Evolutionary conservation across 129 eudicot genomes (phyloP).

Genomic region (Deinandra increscens): DNA sequence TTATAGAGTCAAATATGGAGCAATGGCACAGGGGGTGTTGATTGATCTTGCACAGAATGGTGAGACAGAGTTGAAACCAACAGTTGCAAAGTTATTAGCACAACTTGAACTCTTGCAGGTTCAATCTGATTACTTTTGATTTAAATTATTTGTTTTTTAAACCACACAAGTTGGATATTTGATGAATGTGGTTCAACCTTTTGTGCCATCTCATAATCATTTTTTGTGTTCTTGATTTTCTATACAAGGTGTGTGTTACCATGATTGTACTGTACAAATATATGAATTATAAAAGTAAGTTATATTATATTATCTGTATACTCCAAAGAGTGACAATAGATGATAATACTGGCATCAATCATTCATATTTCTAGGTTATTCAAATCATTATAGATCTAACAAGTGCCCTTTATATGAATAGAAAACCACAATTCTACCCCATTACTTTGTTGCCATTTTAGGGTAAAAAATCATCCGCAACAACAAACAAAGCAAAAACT

Average conservation of each 20-base stretch:
- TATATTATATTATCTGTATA: slow-evolving; percentile 6
- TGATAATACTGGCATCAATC: too few relatives aligned
- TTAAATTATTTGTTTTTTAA: slow-evolving; percentile 10
- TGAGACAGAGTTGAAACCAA: slow-evolving; percentile 52
- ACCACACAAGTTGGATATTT: slow-evolving; percentile 18
- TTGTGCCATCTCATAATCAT: slow-evolving; percentile 24
- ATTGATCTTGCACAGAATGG: slow-evolving; percentile 89
- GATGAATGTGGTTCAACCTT: slow-evolving; percentile 3
- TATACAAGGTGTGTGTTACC: slow-evolving; percentile 18
- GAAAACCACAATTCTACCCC: too few relatives aligned
- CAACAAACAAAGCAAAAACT: too few relatives aligned
- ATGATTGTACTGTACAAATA: slow-evolving; percentile 20
- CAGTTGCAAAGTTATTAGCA: slow-evolving; percentile 71
- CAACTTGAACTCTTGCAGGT: slow-evolving; percentile 81
- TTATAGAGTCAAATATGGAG: slow-evolving; percentile 57
- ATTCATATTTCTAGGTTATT: too few relatives aligned
- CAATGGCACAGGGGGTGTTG: slow-evolving; percentile 57
- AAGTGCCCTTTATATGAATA: too few relatives aligned
- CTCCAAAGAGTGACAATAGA: too few relatives aligned
- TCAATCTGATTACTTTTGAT: slow-evolving; percentile 79
- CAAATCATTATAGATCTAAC: too few relatives aligned
- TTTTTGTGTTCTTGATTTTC: slow-evolving; percentile 31
- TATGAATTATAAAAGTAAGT: slow-evolving; percentile 10
- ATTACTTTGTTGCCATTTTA: too few relatives aligned
- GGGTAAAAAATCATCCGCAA: too few relatives aligned